Evolutionary conservation across 768 basidiomycete genomes (phyloP), one percentile per base, ranked within the genome.

Genomic region (Phylloporus sp.): DNA sequence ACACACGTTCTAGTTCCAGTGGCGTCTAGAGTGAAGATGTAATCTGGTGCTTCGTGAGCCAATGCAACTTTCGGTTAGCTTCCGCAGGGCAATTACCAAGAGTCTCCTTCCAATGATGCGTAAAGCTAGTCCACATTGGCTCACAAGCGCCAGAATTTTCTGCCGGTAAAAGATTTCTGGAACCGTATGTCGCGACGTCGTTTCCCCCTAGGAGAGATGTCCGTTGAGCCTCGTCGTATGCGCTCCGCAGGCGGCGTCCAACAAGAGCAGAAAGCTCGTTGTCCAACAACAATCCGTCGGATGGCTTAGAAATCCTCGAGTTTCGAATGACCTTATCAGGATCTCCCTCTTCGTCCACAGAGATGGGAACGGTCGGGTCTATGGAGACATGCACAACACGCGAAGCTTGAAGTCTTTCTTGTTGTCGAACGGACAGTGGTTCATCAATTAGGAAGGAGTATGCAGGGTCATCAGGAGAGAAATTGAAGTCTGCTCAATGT

Each of bases 41-140:
- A 98, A 71, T 96, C 94, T 94, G 36, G 20, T 23, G 37, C 11
- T 28, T 44, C 14, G 2, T 59, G 20, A 62, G 62, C 44, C 9
- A 41, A 14, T 11, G 27, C 1, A 18, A 8, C 15, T 26, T 17
- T 37, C 9, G 8, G 21, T 21, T n/a, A 28, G 34, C 43, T 22
- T 35, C 32, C 9, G 7, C 17, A 9, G 21, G 39, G 22, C 3
- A 60, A 71, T 50, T 55, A 86, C 91, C 91, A 60, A 94, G 62
- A 4, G 86, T 84, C 9, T 84, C 69, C 58, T 86, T 79, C 90
- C 90, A 94, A 58, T 83, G 84, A 64, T 89, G 80, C 1, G 94
- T 91, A 59, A 85, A 95, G 60, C 85, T 89, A 29, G 93, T 94
- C 71, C 83, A 97, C 63, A 80, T 77, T 4, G 92, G 91, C 60